A percentile compares a stretch with the other conserved stretches of the same genome.
phyloP scores from a whole-genome alignment of 176 grass and related monocot species.

The Oryza meridionalis region DNA sequence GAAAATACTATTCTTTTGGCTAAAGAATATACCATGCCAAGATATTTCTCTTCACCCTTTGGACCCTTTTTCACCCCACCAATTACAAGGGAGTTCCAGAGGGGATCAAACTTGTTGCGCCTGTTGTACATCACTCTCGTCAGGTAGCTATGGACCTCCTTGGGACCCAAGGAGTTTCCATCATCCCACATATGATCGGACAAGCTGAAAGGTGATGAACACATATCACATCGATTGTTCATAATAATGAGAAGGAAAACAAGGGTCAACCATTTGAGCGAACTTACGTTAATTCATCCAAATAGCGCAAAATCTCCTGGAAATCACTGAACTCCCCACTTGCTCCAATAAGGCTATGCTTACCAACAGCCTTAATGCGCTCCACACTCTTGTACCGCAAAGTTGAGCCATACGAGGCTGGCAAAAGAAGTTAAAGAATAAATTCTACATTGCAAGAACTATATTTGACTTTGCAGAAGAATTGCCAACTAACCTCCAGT shows the following conservation, averaged over 20 bases:
- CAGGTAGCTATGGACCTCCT: slow-evolving; percentile 90
- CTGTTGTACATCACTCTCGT: slow-evolving; percentile 95
- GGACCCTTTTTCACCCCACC: slow-evolving; percentile 95
- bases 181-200: slow-evolving; percentile 99
- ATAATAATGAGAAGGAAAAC: slow-evolving; percentile 19
- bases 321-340: slow-evolving; percentile 98
- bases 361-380: slow-evolving; percentile 87
- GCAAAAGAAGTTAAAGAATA: slow-evolving; percentile 29
- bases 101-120: slow-evolving; percentile 97
- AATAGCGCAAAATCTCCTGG: slow-evolving; percentile 95
- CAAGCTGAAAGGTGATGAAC: slow-evolving; percentile 48
- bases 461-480: not conserved
- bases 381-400: slow-evolving; percentile 97
- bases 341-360: slow-evolving; percentile 92
- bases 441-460: not conserved
- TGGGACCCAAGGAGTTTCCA: slow-evolving; percentile 96
- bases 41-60: slow-evolving; percentile 85
- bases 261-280: not conserved
- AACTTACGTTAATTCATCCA: slow-evolving; percentile 96
- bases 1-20: not conserved
- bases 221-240: slow-evolving; percentile 3
- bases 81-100: slow-evolving; percentile 92
- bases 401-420: slow-evolving; percentile 97
- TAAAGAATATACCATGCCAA: slow-evolving; percentile 73
- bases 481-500: slow-evolving; percentile 67